Evolutionary conservation across 1,284 basidiomycete genomes (phyloP).

Genomic region (Xanthoconium separans): DNA sequence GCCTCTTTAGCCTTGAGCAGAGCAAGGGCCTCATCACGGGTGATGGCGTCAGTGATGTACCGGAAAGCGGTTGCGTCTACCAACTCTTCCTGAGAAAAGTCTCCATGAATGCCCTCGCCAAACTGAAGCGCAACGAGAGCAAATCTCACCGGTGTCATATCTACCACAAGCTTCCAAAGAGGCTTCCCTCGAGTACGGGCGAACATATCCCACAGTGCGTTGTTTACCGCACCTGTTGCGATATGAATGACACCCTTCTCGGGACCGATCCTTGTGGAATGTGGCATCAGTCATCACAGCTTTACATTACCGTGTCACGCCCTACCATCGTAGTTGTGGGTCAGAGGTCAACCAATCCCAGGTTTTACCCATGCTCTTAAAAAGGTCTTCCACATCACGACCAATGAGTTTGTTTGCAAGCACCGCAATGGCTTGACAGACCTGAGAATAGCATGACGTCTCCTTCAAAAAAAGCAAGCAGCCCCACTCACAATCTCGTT

Average conservation of each 20-base stretch:
- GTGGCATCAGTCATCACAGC: neutral
- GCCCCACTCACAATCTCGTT: constrained; percentile 76
- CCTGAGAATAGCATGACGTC: constrained; percentile 39
- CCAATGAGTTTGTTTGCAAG: constrained; percentile 81
- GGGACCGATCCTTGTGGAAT: constrained; percentile 70
- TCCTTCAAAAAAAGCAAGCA: neutral
- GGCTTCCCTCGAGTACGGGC: constrained; percentile 76
- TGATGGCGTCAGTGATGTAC: constrained; percentile 94
- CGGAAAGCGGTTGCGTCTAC: constrained; percentile 84
- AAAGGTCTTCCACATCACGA: constrained; percentile 81
- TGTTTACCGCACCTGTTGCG: constrained; percentile 77
- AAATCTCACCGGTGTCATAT: constrained; percentile 71
- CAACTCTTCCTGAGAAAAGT: constrained; percentile 67
- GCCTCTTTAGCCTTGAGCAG: constrained; percentile 79
- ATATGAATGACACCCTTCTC: constrained; percentile 88
- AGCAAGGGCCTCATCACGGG: constrained; percentile 83
- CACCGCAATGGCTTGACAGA: constrained; percentile 77
- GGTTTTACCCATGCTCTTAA: constrained; percentile 85
- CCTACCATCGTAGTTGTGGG: constrained; percentile 85
- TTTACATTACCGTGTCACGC: neutral
- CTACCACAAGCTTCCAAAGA: constrained; percentile 82
- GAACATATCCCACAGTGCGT: constrained; percentile 83
- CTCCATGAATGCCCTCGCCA: neutral
- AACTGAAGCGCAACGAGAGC: neutral
- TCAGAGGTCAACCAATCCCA: constrained; percentile 82